Conservation (phyloP, 257 asterid genomes). For the Lithospermum erythrorhizon region DNA sequence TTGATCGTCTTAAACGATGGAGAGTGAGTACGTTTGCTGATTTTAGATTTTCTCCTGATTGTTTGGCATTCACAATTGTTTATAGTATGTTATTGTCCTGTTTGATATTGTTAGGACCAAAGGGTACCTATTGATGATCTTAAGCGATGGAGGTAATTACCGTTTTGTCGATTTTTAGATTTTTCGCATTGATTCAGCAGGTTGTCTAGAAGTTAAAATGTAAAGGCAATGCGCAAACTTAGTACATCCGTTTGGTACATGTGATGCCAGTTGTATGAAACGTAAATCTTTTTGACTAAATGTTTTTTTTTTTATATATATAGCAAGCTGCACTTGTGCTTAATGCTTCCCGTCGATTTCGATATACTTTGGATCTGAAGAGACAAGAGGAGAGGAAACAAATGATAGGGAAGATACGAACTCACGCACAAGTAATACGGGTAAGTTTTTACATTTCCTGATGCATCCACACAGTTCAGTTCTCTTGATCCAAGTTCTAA, state of each 20-base stretch:
- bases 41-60: not conserved
- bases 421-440: conserved; percentile 91
- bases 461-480: not conserved
- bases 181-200: not conserved
- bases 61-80: no score
- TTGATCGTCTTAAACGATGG: conserved; percentile 69
- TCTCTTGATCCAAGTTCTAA: conserved; percentile 11
- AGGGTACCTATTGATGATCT: conserved; percentile 61
- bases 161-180: not conserved
- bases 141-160: conserved; percentile 77
- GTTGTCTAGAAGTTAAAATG: not conserved
- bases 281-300: conserved; percentile 4
- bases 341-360: conserved; percentile 91
- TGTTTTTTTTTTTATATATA: conserved; percentile 15
- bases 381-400: conserved; percentile 85
- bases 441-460: conserved; percentile 26
- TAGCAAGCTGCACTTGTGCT: conserved; percentile 97
- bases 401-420: conserved; percentile 60
- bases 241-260: not conserved
- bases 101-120: conserved; percentile 44
- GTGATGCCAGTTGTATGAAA: no score
- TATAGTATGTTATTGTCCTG: no score
- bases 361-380: conserved; percentile 85
- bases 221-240: not conserved
- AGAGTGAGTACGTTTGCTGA: conserved; percentile 43